A percentile compares a stretch with the other conserved stretches of the same genome.
phyloP scores from a whole-genome alignment of 805 yeast species.

The Osmozyma mogii region DNA sequence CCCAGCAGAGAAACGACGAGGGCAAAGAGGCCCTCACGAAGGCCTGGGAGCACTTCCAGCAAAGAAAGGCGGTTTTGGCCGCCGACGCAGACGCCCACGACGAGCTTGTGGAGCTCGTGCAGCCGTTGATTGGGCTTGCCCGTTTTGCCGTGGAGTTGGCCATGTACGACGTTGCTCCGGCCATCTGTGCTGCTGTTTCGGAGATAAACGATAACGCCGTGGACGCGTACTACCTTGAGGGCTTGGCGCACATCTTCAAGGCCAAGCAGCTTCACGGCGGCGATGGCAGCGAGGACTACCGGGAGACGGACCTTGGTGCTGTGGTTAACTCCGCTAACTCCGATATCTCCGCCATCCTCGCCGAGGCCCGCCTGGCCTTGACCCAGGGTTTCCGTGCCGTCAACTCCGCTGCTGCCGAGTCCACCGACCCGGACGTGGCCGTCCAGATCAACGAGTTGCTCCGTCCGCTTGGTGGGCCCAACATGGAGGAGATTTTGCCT shows the following conservation, averaged over 20 bases:
- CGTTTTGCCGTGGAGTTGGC: conserved; percentile 76
- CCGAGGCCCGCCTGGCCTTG: conserved; percentile 38
- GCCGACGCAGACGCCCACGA: conserved; percentile 29
- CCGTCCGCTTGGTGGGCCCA: conserved; percentile 54
- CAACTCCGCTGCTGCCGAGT: conserved; percentile 28
- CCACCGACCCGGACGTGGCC: conserved; percentile 52
- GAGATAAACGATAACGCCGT: conserved; percentile 80
- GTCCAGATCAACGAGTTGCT: conserved; percentile 46
- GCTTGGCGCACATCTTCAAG: conserved; percentile 55
- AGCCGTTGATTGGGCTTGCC: conserved; percentile 64
- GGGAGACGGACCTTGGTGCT: conserved; percentile 24
- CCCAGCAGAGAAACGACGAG: conserved; percentile 70
- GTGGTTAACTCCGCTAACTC: conserved; percentile 16
- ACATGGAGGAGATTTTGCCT: conserved; percentile 37
- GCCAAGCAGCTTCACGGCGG: conserved; percentile 20
- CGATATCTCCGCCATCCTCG: conserved; percentile 20
- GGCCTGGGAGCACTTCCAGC: conserved; percentile 65
- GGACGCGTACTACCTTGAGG: conserved; percentile 79
- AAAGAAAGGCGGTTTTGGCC: conserved; percentile 40
- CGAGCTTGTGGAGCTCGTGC: conserved; percentile 58
- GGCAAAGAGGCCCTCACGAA: conserved; percentile 60
- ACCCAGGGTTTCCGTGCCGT: conserved; percentile 38
- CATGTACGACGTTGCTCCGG: conserved; percentile 54
- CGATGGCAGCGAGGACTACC: conserved; percentile 27
- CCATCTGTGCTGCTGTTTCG: conserved; percentile 57